Base-by-base conservation (phyloP, 495 filamentous ascomycete species). In the Hypomontagnella submonticulosa region DNA sequence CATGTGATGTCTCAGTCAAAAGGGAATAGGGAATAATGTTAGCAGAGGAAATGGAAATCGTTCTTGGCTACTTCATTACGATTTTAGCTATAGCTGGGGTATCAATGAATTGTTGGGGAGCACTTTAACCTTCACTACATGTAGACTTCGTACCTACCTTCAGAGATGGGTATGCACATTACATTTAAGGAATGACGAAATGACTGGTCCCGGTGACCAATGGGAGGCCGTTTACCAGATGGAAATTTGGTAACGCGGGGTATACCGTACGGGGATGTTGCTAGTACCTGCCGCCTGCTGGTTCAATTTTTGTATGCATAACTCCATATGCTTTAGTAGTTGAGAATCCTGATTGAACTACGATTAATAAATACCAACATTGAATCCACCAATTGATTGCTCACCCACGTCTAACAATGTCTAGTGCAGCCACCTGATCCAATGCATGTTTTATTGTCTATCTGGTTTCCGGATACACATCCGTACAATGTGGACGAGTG, bases 191-290 rank as follows among this genome's bases (percentile, higher is more conserved):
- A 61, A 64, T 69, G 60, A 64, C 60, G 66, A 64, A 38, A 49
- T 42, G 19, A 33, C 47, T 41, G 9, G 47, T 8, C 46, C 37
- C 18, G 13, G 33, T 49, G 32, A 15, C 66, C 66, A 69, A 69
- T 69, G 23, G 46, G 43, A 62, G 44, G 37, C 27, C 15, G 37
- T 37, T 27, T 30, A 32, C 30, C 40, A 60, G 6, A 30, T 30
- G 37, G 40, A 37, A 43, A n/a, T 36, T 20, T 60, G 65, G 55
- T 55, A 68, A 56, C 44, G 65, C 60, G 65, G 65, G 65, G 59
- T 54, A 54, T 32, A 60, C 49, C 12, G 18, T 19, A 37, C 47
- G 54, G 37, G 57, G 40, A 27, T 34, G 11, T 44, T 36, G 13
- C 41, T 33, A 43, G 56, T 53, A 57, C 61, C 41, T 66, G 40